Conservation (phyloP, 257 asterid genomes). For the Mitragyna speciosa region DNA sequence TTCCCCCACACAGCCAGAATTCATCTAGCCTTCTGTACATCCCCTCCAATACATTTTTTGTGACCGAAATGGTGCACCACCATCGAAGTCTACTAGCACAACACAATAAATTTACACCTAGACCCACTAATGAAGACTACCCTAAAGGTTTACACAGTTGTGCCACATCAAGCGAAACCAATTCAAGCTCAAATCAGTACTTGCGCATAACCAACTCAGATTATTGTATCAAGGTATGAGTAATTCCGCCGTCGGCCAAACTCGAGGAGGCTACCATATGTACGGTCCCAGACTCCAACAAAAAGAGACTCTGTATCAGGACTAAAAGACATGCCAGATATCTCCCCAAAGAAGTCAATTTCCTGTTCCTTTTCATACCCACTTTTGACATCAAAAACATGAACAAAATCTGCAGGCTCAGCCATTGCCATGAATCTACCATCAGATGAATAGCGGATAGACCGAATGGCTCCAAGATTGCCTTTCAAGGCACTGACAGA, state of each 20-base stretch:
- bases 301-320: conserved; percentile 88
- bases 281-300: conserved; percentile 90
- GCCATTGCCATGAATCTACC: conserved; percentile 96
- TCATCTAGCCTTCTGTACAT: conserved; percentile 44
- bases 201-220: conserved; percentile 32
- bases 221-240: conserved; percentile 59
- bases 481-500: conserved; percentile 71
- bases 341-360: conserved; percentile 93
- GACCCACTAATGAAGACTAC: conserved; percentile 3
- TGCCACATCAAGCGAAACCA: conserved; percentile 21
- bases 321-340: conserved; percentile 86
- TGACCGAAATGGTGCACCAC: conserved; percentile 18
- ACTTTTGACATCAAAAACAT: conserved; percentile 64
- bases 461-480: conserved; percentile 84
- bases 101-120: conserved; percentile 34
- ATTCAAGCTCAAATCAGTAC: neutral
- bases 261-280: conserved; percentile 90
- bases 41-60: conserved; percentile 29
- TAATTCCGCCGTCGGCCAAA: conserved; percentile 64
- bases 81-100: conserved; percentile 19
- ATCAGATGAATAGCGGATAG: conserved; percentile 81
- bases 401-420: conserved; percentile 97
- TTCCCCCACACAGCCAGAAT: conserved; percentile 8
- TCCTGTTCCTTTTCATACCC: conserved; percentile 83
- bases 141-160: conserved; percentile 18